Conservation (phyloP, 2,329 filamentous ascomycete genomes). For the Rhinocladiella mackenziei region DNA sequence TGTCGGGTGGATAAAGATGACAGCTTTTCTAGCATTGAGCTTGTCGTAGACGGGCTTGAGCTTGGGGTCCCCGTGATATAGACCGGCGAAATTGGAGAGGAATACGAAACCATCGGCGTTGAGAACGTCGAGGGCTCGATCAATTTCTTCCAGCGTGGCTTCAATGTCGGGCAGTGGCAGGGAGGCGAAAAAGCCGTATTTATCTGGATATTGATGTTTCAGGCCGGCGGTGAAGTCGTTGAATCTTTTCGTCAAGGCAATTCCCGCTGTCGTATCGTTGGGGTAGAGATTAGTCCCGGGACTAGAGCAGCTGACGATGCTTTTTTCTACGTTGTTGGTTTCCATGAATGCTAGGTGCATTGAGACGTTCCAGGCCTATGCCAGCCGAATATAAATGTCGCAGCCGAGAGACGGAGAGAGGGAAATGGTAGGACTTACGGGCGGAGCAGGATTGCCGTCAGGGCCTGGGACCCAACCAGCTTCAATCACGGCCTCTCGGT, state of each 20-base stretch:
- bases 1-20: slow-evolving; percentile 53
- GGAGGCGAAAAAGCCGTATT: slow-evolving; percentile 51
- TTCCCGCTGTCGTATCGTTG: slow-evolving; percentile 35
- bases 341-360: slow-evolving; percentile 50
- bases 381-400: not conserved
- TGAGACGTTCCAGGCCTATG: slow-evolving; percentile 42
- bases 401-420: not conserved
- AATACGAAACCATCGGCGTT: slow-evolving; percentile 50
- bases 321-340: slow-evolving; percentile 45
- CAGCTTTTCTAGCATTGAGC: slow-evolving; percentile 44
- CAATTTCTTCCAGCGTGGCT: slow-evolving; percentile 47
- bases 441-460: not conserved
- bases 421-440: not conserved
- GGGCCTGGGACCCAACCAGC: slow-evolving; percentile 11
- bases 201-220: slow-evolving; percentile 26
- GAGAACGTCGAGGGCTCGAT: slow-evolving; percentile 35
- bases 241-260: slow-evolving; percentile 36
- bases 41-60: slow-evolving; percentile 47
- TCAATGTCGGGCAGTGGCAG: slow-evolving; percentile 50
- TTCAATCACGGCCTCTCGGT: slow-evolving; percentile 6
- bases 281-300: slow-evolving; percentile 49
- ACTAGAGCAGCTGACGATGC: slow-evolving; percentile 52
- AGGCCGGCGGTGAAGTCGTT: slow-evolving; percentile 30
- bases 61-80: slow-evolving; percentile 47
- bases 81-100: slow-evolving; percentile 50